Evolutionary conservation across 768 basidiomycete species (phyloP).

Genomic region (Russula earlei): DNA sequence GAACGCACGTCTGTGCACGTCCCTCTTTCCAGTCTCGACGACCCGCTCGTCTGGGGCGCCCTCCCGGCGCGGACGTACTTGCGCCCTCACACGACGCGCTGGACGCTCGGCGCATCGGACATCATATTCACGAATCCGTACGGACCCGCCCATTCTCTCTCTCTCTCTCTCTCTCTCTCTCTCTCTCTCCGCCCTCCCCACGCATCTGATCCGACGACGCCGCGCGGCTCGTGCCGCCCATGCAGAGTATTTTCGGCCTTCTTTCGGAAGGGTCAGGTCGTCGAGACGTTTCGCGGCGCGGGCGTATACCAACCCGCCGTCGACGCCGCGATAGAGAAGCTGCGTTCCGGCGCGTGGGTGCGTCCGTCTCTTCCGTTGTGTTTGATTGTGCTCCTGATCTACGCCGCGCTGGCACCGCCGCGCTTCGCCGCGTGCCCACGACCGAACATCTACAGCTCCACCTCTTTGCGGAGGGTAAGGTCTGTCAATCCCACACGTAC

Average conservation of each 20-base stretch:
- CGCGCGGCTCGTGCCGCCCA: no score
- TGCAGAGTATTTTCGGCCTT: conserved; percentile 70
- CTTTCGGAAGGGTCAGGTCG: conserved; percentile 82
- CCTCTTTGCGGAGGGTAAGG: conserved; percentile 82
- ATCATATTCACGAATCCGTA: conserved; percentile 92
- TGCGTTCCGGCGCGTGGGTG: conserved; percentile 80
- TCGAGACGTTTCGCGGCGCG: conserved; percentile 86
- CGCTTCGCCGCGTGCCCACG: no score
- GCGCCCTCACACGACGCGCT: conserved; percentile 54
- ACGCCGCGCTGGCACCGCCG: no score
- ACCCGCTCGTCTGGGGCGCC: conserved; percentile 81
- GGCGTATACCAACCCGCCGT: conserved; percentile 86
- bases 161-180: not conserved
- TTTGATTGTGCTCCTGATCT: no score
- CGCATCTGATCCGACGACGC: no score
- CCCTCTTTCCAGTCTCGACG: conserved; percentile 50
- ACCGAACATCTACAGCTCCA: conserved; percentile 79
- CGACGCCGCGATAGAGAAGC: conserved; percentile 68
- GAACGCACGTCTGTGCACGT: not conserved
- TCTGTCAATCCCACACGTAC: conserved; percentile 63
- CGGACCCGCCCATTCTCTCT: conserved; percentile 24
- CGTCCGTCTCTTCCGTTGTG: conserved; percentile 22
- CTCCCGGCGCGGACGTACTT: conserved; percentile 60
- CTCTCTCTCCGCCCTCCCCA: not conserved
- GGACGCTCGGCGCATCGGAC: conserved; percentile 89